Evolutionary conservation across 1,284 basidiomycete genomes (phyloP).

Genomic region (Papiliotrema laurentii): DNA sequence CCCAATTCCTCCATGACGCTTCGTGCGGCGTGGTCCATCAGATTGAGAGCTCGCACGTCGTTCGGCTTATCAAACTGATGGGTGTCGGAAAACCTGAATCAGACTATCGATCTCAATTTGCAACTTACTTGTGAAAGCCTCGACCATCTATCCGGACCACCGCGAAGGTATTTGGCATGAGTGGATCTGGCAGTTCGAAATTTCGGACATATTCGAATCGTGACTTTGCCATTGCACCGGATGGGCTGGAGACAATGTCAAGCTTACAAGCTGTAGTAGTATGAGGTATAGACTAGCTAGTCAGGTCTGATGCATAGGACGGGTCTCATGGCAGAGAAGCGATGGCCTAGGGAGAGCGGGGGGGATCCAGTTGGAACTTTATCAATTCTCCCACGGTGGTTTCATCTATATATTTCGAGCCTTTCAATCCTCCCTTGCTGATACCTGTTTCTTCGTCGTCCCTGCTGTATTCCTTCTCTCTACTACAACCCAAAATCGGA

Average conservation of each 20-base stretch:
- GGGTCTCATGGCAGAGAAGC: no score
- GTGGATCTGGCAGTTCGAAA: constrained; percentile 82
- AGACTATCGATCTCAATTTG: not conserved
- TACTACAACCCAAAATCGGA: no score
- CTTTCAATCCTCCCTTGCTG: no score
- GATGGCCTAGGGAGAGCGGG: no score
- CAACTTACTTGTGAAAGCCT: constrained; percentile 79
- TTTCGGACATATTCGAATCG: constrained; percentile 85
- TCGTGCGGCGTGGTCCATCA: constrained; percentile 90
- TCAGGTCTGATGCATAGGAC: no score
- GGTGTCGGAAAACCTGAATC: constrained; percentile 69
- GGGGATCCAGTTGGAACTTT: no score
- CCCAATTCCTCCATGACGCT: constrained; percentile 75
- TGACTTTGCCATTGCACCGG: constrained; percentile 72
- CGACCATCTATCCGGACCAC: constrained; percentile 89
- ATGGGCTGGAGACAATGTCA: not conserved
- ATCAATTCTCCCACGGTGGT: no score
- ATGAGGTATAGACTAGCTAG: no score
- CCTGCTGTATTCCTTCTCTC: no score
- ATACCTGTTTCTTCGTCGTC: no score
- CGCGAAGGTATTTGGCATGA: constrained; percentile 80
- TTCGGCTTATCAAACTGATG: constrained; percentile 89
- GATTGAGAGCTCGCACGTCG: constrained; percentile 73
- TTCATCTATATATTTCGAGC: no score
- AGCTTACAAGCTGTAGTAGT: no score